A percentile compares a stretch with the other conserved stretches of the same genome.
These are phyloP conservation scores for Penicillium tannophilum DNA, from an alignment of 495 filamentous ascomycete genomes.

Conservation along the genomic window DNA sequence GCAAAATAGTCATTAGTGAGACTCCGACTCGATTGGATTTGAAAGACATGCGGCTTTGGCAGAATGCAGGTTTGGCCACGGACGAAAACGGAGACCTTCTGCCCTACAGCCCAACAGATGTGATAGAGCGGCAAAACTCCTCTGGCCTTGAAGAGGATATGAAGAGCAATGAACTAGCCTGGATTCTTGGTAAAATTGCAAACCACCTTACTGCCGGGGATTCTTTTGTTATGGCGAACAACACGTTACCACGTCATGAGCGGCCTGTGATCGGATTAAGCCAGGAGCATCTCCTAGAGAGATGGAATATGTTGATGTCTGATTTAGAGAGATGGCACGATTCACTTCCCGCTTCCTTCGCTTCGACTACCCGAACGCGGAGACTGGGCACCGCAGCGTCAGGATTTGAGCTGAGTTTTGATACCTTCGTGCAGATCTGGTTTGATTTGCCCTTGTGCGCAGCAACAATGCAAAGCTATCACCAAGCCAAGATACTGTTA, in stretches of 20 bases:
- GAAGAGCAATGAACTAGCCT: constrained; percentile 23
- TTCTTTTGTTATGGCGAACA: constrained; percentile 13
- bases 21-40: constrained; percentile 25
- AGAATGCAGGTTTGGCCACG: constrained; percentile 22
- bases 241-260: constrained; percentile 13
- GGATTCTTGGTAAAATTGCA: constrained; percentile 26
- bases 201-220: constrained; percentile 25
- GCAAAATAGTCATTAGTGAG: constrained; percentile 23
- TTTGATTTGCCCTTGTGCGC: constrained; percentile 28
- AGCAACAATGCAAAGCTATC: constrained; percentile 28
- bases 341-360: constrained; percentile 17
- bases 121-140: constrained; percentile 13
- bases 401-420: neutral
- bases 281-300: constrained; percentile 22
- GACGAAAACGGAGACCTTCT: constrained; percentile 16
- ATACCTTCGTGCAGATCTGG: constrained; percentile 25
- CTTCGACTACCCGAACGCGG: constrained; percentile 10
- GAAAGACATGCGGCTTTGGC: constrained; percentile 25
- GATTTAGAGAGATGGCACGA: constrained; percentile 23
- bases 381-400: neutral
- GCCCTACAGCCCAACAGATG: constrained; percentile 9
- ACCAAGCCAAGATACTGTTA: constrained; percentile 22
- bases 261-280: constrained; percentile 17
- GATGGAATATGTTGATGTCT: constrained; percentile 20
- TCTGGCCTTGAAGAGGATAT: constrained; percentile 19